Conservation (phyloP, 2,329 filamentous ascomycete species). For the Pseudogymnoascus destructans region DNA sequence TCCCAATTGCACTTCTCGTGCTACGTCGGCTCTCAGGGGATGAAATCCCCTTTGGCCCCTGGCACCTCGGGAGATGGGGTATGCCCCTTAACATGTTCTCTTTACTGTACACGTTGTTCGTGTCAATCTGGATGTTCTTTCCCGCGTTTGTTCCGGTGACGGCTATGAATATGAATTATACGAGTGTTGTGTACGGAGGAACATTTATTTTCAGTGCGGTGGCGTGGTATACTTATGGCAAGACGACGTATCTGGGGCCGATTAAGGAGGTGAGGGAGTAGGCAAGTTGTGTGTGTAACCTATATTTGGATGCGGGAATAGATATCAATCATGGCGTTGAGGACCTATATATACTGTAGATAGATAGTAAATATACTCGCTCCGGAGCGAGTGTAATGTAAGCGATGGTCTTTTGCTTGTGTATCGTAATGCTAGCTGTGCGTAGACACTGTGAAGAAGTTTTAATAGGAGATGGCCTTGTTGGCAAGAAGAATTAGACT, state of each 20-base stretch:
- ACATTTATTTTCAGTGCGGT: not conserved
- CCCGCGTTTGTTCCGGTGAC: not conserved
- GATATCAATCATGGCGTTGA: not conserved
- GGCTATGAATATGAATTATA: slow-evolving; percentile 10
- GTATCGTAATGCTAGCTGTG: not conserved
- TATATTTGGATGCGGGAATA: not conserved
- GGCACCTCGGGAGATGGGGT: slow-evolving; percentile 17
- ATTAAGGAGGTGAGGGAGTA: slow-evolving; percentile 9
- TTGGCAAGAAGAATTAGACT: not conserved
- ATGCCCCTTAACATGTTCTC: slow-evolving; percentile 16
- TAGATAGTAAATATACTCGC: slow-evolving; percentile 4
- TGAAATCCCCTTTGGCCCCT: slow-evolving; percentile 17
- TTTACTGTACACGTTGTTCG: slow-evolving; percentile 27
- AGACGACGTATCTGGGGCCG: not conserved
- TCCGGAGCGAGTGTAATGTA: not conserved
- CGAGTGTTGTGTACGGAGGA: slow-evolving; percentile 2
- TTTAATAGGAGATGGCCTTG: not conserved
- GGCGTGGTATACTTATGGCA: slow-evolving; percentile 3
- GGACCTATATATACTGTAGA: not conserved
- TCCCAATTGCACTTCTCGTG: slow-evolving; percentile 30
- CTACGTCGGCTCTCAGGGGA: slow-evolving; percentile 28
- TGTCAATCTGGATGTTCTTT: slow-evolving; percentile 34
- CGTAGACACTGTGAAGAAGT: too few relatives aligned
- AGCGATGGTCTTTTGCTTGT: not conserved
- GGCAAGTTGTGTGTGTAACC: not conserved